These are phyloP conservation scores for Barnettozyma pratensis DNA, from an alignment of 805 yeast species.

Conservation along the genomic window DNA sequence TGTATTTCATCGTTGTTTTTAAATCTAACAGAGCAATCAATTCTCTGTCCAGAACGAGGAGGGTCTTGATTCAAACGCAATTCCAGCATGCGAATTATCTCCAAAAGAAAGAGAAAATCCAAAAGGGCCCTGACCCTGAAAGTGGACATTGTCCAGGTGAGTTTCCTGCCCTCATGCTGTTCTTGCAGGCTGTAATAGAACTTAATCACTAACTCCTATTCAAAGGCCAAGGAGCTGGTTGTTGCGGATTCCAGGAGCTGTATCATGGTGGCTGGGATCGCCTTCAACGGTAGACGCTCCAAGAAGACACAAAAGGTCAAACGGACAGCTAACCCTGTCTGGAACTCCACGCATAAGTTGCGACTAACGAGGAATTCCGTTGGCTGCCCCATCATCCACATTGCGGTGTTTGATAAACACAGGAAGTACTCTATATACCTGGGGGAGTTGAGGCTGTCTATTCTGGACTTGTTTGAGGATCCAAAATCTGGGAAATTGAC, in stretches of 20 bases:
- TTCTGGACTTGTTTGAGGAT: conserved; percentile 17
- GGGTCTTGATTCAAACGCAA: neutral
- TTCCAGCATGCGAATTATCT: conserved; percentile 9
- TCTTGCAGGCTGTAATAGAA: too few species aligned
- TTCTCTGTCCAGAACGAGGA: too few species aligned
- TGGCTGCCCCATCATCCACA: conserved; percentile 16
- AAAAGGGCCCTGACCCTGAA: conserved; percentile 11
- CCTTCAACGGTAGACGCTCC: conserved; percentile 16
- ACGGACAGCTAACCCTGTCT: conserved; percentile 20
- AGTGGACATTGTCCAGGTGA: conserved; percentile 17
- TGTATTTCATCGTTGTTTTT: too few species aligned
- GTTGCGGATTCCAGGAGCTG: conserved; percentile 12
- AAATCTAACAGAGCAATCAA: too few species aligned
- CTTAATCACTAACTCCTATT: neutral
- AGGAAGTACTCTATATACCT: conserved; percentile 22
- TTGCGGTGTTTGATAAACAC: conserved; percentile 25
- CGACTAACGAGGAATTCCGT: conserved; percentile 7
- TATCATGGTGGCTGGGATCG: conserved; percentile 20
- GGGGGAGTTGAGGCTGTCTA: conserved; percentile 23
- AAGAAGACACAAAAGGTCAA: conserved; percentile 19
- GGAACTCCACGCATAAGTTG: conserved; percentile 18
- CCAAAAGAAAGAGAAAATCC: conserved; percentile 2
- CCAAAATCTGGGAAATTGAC: conserved; percentile 1
- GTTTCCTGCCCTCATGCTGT: neutral
- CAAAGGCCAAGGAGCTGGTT: conserved; percentile 22